Conservation (phyloP, 2,329 filamentous ascomycete species). For the Penicillium sp. region DNA sequence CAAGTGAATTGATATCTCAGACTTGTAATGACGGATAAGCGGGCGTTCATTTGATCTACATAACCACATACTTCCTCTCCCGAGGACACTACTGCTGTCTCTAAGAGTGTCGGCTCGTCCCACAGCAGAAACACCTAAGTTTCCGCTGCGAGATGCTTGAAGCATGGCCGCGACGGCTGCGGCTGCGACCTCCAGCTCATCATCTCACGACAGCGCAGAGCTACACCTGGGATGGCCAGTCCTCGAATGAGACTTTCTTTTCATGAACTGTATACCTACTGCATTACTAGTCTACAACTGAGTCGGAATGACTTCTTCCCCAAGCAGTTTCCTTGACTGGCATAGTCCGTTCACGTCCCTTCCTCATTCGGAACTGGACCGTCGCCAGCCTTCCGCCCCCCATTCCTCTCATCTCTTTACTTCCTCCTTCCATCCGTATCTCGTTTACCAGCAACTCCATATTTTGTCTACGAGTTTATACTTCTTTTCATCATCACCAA, state of each 20-base stretch:
- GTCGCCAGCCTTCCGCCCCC: not conserved
- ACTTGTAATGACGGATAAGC: slow-evolving; percentile 27
- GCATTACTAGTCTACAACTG: not conserved
- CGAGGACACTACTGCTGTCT: not conserved
- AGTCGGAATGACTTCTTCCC: not conserved
- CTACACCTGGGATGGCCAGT: not conserved
- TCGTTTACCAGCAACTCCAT: too few relatives aligned
- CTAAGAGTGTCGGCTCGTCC: not conserved
- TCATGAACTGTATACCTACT: slow-evolving; percentile 3
- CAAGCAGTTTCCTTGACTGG: not conserved
- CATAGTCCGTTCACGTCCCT: not conserved
- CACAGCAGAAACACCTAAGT: not conserved
- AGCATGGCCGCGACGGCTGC: not conserved
- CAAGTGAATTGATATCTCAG: slow-evolving; percentile 52
- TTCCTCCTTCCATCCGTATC: not conserved
- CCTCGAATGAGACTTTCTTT: not conserved
- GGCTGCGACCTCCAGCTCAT: not conserved
- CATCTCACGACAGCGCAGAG: not conserved
- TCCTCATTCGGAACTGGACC: not conserved
- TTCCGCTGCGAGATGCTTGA: not conserved
- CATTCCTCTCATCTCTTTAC: not conserved
- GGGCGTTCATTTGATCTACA: slow-evolving; percentile 27
- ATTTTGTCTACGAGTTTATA: too few relatives aligned
- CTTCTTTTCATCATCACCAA: too few relatives aligned
- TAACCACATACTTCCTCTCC: not conserved